A percentile compares a stretch with the other conserved stretches of the same genome.
phyloP scores from a whole-genome alignment of 768 basidiomycete genomes.

The Lactarius evosmus region DNA sequence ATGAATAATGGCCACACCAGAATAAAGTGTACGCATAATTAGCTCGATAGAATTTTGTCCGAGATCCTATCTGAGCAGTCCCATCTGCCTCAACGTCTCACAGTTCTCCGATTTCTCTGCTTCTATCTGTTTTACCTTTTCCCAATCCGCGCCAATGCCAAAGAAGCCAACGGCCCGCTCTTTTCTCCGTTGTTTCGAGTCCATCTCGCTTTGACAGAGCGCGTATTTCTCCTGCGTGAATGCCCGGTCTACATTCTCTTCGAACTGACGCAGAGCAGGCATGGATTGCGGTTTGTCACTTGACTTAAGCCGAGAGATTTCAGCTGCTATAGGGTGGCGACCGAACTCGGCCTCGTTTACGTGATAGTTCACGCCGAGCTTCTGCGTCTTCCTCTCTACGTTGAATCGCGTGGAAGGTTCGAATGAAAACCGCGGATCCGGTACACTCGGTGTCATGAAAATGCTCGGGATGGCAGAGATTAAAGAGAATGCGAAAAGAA shows the following conservation, averaged over 20 bases:
- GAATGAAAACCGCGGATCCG: constrained; percentile 82
- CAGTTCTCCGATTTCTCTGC: constrained; percentile 71
- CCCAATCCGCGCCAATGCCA: constrained; percentile 90
- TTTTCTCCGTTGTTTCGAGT: constrained; percentile 64
- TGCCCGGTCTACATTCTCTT: constrained; percentile 67
- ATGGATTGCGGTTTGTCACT: constrained; percentile 26
- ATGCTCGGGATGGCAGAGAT: constrained; percentile 76
- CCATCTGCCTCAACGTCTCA: constrained; percentile 66
- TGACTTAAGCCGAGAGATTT: constrained; percentile 47
- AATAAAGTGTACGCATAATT: constrained; percentile 18
- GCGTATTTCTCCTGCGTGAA: constrained; percentile 70
- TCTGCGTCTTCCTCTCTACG: constrained; percentile 66
- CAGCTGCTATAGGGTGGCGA: constrained; percentile 75
- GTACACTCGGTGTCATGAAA: constrained; percentile 60
- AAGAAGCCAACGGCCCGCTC: constrained; percentile 83
- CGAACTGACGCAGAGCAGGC: constrained; percentile 57
- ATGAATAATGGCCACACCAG: neutral
- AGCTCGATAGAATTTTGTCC: neutral
- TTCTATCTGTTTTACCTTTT: constrained; percentile 74
- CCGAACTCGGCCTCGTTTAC: constrained; percentile 77
- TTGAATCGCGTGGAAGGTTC: constrained; percentile 56
- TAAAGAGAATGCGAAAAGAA: constrained; percentile 82
- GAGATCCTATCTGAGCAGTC: constrained; percentile 44
- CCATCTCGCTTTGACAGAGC: constrained; percentile 67
- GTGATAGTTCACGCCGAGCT: constrained; percentile 74